Percentiles rank a stretch among this genome's conserved stretches.
Conservation (phyloP, 805 yeast genomes). For the Metschnikowia santaceciliae region DNA sequence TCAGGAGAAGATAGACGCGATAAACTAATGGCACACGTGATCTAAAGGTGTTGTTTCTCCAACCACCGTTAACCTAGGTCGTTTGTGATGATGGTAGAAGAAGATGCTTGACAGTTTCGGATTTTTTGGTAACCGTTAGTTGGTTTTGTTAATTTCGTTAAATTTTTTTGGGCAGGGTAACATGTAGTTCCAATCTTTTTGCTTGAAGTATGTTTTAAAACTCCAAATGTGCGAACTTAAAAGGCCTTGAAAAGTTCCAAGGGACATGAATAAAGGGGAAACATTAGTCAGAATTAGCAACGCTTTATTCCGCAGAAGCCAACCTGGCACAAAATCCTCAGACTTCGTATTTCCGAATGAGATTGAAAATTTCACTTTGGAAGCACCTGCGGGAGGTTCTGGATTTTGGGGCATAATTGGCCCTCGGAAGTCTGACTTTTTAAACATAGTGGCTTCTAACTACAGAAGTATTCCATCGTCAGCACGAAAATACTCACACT, state of each 20-base stretch:
- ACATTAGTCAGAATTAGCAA: slow-evolving; percentile 22
- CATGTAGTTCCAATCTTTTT: not conserved
- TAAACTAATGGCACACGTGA: slow-evolving; percentile 1
- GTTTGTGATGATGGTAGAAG: not conserved
- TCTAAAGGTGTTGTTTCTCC: not conserved
- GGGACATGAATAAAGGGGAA: not conserved
- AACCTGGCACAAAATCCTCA: not conserved
- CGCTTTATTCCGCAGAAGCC: slow-evolving; percentile 21
- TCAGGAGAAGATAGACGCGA: not conserved
- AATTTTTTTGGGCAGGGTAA: not conserved
- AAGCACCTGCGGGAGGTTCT: slow-evolving; percentile 11
- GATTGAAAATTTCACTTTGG: slow-evolving; percentile 24
- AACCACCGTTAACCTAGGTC: no score
- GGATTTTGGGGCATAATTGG: slow-evolving; percentile 34
- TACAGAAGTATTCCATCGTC: slow-evolving; percentile 49
- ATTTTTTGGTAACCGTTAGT: no score
- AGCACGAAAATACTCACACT: slow-evolving; percentile 53
- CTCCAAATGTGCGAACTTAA: not conserved
- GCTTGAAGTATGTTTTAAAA: not conserved
- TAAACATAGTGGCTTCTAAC: slow-evolving; percentile 55
- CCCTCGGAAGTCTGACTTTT: slow-evolving; percentile 49
- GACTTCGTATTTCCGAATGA: slow-evolving; percentile 23
- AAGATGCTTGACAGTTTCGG: not conserved
- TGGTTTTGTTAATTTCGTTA: not conserved
- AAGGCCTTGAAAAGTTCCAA: not conserved